Base-by-base conservation (phyloP, 148 eudicot species). In the Arbutus unedo region DNA sequence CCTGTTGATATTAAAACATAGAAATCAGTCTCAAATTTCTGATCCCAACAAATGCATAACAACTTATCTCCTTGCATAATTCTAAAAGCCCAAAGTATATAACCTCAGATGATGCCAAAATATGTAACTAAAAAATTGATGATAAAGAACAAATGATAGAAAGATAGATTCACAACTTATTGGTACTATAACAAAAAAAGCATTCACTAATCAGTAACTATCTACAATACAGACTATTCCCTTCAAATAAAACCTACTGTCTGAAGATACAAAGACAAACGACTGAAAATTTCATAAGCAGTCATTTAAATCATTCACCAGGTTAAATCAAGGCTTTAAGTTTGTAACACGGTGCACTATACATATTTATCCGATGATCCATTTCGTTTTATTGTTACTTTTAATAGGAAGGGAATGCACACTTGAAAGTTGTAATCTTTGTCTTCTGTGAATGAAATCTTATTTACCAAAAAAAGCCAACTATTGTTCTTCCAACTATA, bases 1-100 rank as follows among this genome's bases (percentile, higher is more conserved):
- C 91, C 94, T 89, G 88, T 67, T 11, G 45, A 79, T 38, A 78
- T 60, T 41, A 66, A 60, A 79, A 82, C 31, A n/a, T 18, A 51
- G 51, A n/a, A 49, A 66, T 64, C 81, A 71, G 59, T 15, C 54
- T 31, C 25, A 25, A 43, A 73, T 54, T 44, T 13, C 50, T 7
- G 77, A 67, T 48, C 60, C 75, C 8, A 5, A 15, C 44, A 23
- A 11, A 11, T 4, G 16, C 60, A 80, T 6, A 43, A 78, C 68
- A 57, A 48, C 31, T 43, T 48, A 47, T 23, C 23, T 18, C 62
- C 49, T 38, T 6, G 21, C 64, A 16, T 38, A 77, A 38, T 31
- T 55, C 49, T 15, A 31, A 55, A 6, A 77, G 44, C 11, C 4
- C 11, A 49, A 47, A 74, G 16, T 16, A 55, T 25, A 38, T 31